Percentiles rank a stretch among this genome's conserved stretches.
phyloP scores from a whole-genome alignment of 202 grass and related monocot genomes.

The Schoenoplectus triqueter region DNA sequence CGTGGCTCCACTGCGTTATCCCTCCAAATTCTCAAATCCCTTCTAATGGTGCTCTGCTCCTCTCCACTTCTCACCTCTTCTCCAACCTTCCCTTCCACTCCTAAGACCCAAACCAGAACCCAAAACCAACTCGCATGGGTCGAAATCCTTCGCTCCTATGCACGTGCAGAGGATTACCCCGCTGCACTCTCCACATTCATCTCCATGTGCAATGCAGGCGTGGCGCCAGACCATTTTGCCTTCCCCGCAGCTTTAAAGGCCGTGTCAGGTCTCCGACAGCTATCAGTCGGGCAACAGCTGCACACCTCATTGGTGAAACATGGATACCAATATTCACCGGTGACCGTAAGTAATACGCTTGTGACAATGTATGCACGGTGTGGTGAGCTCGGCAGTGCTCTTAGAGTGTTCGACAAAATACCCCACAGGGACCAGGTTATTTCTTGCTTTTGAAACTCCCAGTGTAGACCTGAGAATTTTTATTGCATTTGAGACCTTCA shows the following conservation, averaged over 20 bases:
- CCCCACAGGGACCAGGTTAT: slow-evolving; percentile 50
- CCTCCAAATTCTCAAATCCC: slow-evolving; percentile 5
- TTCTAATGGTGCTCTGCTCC: slow-evolving; percentile 18
- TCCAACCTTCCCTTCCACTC: not conserved
- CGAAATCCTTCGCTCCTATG: slow-evolving; percentile 52
- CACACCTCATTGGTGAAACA: slow-evolving; percentile 49
- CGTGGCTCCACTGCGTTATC: not conserved
- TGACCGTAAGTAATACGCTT: slow-evolving; percentile 61
- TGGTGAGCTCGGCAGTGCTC: slow-evolving; percentile 50
- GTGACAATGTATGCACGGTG: slow-evolving; percentile 73
- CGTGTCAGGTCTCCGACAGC: slow-evolving; percentile 49
- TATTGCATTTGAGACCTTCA: not conserved
- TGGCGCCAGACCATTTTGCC: slow-evolving; percentile 61
- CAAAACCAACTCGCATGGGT: slow-evolving; percentile 46
- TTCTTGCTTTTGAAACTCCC: not conserved
- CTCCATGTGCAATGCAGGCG: slow-evolving; percentile 45
- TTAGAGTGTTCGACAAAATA: slow-evolving; percentile 59
- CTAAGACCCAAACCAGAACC: slow-evolving; percentile 39
- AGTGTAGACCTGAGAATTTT: not conserved
- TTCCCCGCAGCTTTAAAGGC: slow-evolving; percentile 77
- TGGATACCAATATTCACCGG: slow-evolving; percentile 41
- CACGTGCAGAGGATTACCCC: slow-evolving; percentile 29
- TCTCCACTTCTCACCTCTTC: slow-evolving; percentile 36
- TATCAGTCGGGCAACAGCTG: slow-evolving; percentile 46
- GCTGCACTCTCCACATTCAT: slow-evolving; percentile 54